Base-by-base conservation (phyloP, 192 early-diverging fungal species). In the Backusella circina region DNA sequence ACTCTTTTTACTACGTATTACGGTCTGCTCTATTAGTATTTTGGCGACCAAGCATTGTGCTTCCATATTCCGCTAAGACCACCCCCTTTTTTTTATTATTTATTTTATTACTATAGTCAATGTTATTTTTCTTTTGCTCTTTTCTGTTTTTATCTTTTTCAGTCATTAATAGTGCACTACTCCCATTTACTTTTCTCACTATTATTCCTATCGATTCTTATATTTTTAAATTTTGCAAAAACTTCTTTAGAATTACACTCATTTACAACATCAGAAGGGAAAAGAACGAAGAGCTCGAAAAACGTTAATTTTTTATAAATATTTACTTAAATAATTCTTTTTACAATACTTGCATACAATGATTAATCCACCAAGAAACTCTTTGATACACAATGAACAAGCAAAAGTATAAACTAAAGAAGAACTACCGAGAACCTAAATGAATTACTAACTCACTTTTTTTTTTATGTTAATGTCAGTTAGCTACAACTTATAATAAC, bases 401-500 rank as follows among this genome's bases (percentile, higher is more conserved):
- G 84, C 84, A 71, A 85, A 85, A 71, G 84, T 85, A 30, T 41
- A 30, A 31, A 16, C 9, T 41, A 31, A 57, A 73, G 23, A 44
- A 47, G 15, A 23, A 44, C 26, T 13, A 37, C 10, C 26, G n/a
- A 47, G 26, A 16, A 41, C 16, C 12, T 21, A 70, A 41, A 70
- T 18, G 7, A 7, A n/a, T n/a, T 44, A 23, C 38, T 37, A 28
- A 61, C 13, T n/a, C n/a, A n/a, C 2, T 61, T 4, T 61, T 61
- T 57, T 51, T 61, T 61, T 61, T 26, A n/a, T n/a, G 7, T 3
- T 36, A 67, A 35, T 13, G 15, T 5, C 79, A 88, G 87, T 86
- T 88, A 74, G 84, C 81, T 13, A 83, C 82, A 37, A 86, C 84
- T 76, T 83, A 87, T 64, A 83, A 86, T 78, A 87, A 88, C 35